Evolutionary conservation across 768 basidiomycete genomes (phyloP), one percentile per base, ranked within the genome.

Genomic region (Boletus sp.): DNA sequence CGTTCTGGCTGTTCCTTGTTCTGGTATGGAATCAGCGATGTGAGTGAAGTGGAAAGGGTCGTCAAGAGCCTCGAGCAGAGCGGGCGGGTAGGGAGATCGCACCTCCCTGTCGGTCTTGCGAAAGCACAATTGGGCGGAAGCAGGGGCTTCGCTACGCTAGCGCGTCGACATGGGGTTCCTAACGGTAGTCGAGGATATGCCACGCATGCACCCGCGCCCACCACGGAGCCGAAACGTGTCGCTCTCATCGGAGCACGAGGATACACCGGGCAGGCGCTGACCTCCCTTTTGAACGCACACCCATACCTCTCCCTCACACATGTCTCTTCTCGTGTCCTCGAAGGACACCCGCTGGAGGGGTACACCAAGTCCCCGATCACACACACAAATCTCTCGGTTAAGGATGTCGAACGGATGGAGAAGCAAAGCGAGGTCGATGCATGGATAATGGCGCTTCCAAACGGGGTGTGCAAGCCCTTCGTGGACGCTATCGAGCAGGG

Each of bases 361-460:
- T 98, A 99, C 73, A 83, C 82, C 58, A 96, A 96, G 71, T 71
- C 80, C 0, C 51, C 77, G 1, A 70, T 98, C 44, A 79, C 69
- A 15, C 98, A 97, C 75, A 82, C 84, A 54, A 92, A 96, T 72
- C 79, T 99, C 15, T 87, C 85, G 0, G 69, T 79, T 10, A 74
- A 78, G 53, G 90, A 97, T 61, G 89, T 98, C 10, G 85, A 91
- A 69, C 77, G 74, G 67, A 89, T 99, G 87, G 97, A 98, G 73
- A 85, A 86, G 72, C 76, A 83, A 47, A 87, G 89, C 9, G 89
- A 88, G 65, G 93, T 99, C 17, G 96, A 99, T 67, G 96, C 93
- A 9, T 99, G 97, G 96, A 84, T 98, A 50, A 95, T 98, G 90
- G 97, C 97, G 3, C 80, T 99, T 45, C 97, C 97, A n/a, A 99